Conservation (phyloP, 108 stramenopile genomes). For the Aurantiochytrium sp. region DNA sequence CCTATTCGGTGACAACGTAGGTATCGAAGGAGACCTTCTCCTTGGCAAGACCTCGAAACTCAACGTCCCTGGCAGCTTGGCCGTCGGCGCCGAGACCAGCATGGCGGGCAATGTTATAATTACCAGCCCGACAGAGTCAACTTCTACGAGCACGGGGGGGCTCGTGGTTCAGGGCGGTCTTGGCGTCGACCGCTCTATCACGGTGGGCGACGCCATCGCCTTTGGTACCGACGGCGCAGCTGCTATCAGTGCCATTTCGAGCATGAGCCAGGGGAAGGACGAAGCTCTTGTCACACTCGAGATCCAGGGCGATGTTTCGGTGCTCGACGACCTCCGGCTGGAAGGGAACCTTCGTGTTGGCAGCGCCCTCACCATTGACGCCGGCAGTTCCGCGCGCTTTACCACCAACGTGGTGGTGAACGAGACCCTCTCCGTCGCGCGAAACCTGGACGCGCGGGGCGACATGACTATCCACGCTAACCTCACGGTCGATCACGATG, state of each 20-base stretch:
- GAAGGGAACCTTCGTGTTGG: too few relatives aligned
- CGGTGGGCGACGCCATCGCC: neutral
- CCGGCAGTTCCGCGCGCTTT: too few relatives aligned
- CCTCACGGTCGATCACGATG: too few relatives aligned
- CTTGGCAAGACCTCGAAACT: neutral
- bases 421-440: too few relatives aligned
- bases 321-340: too few relatives aligned
- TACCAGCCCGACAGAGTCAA: neutral
- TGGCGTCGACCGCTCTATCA: neutral
- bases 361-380: too few relatives aligned
- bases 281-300: neutral
- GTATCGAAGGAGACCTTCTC: neutral
- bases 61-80: neutral
- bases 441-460: too few relatives aligned
- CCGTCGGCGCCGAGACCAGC: neutral
- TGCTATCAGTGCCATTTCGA: neutral
- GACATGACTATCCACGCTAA: too few relatives aligned
- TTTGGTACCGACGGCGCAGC: neutral
- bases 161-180: neutral
- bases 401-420: too few relatives aligned
- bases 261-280: neutral
- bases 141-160: neutral
- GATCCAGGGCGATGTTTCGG: too few relatives aligned
- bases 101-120: neutral
- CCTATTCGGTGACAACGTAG: neutral